A percentile compares a stretch with the other conserved stretches of the same genome.
Evolutionary conservation across 2,329 filamentous ascomycete genomes (phyloP).

Genomic region (Clonostachys chloroleuca): DNA sequence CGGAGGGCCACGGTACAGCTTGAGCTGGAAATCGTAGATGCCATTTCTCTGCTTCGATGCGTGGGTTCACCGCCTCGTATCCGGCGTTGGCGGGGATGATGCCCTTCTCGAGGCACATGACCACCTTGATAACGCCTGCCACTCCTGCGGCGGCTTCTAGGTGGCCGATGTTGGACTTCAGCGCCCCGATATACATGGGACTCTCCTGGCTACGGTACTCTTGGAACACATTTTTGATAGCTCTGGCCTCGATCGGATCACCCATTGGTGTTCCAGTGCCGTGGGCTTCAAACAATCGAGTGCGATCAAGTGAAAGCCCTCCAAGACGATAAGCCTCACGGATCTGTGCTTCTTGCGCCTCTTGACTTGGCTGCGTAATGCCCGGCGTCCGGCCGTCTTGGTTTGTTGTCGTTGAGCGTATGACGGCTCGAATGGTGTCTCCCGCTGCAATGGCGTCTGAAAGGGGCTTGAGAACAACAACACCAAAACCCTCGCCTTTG

Average conservation of each 20-base stretch:
- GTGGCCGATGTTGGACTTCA: constrained; percentile 35
- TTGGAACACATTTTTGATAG: constrained; percentile 38
- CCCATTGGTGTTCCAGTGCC: constrained; percentile 52
- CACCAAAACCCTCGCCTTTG: constrained; percentile 53
- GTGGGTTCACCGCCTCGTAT: constrained; percentile 41
- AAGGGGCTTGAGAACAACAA: constrained; percentile 52
- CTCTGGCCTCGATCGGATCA: constrained; percentile 48
- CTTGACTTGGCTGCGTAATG: constrained; percentile 50
- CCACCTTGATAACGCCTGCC: constrained; percentile 45
- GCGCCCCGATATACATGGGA: constrained; percentile 17
- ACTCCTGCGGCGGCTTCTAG: constrained; percentile 47
- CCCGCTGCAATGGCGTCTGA: constrained; percentile 48
- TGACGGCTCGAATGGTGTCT: constrained; percentile 45
- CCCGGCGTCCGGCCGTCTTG: constrained; percentile 48
- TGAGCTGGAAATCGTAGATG: constrained; percentile 6
- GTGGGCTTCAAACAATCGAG: constrained; percentile 41
- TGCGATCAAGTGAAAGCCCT: constrained; percentile 18
- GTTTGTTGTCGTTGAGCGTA: constrained; percentile 45
- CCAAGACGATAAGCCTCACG: constrained; percentile 23
- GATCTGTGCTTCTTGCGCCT: constrained; percentile 38
- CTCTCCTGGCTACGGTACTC: constrained; percentile 20
- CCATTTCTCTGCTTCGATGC: constrained; percentile 44
- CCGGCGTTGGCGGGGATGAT: constrained; percentile 45
- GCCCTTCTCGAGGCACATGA: constrained; percentile 43
- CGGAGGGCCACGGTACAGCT: constrained; percentile 26